Evolutionary conservation across 805 yeast genomes (phyloP).

Genomic region (Wickerhamiella musiphila): DNA sequence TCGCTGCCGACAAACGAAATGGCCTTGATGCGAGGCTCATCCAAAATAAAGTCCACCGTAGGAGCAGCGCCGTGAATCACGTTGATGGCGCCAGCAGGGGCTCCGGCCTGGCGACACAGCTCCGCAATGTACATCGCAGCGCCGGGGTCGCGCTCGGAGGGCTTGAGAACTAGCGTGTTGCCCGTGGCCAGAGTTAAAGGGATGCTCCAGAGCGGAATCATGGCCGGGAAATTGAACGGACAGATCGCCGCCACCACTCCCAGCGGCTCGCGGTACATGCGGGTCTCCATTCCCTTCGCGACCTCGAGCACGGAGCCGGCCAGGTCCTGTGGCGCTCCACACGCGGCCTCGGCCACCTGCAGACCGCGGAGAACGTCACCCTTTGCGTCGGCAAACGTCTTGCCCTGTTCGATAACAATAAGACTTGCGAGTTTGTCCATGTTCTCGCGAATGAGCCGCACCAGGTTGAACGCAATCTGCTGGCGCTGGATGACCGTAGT

Average conservation of each 20-base stretch:
- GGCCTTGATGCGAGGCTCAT: conserved; percentile 61
- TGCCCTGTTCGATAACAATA: conserved; percentile 58
- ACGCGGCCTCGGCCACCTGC: conserved; percentile 64
- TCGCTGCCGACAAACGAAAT: conserved; percentile 68
- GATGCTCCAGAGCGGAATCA: conserved; percentile 58
- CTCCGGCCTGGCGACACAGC: conserved; percentile 54
- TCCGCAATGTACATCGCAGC: conserved; percentile 61
- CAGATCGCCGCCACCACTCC: conserved; percentile 66
- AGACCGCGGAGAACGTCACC: conserved; percentile 64
- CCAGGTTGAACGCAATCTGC: conserved; percentile 53
- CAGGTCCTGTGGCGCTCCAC: conserved; percentile 42
- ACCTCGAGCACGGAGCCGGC: conserved; percentile 51
- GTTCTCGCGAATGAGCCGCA: conserved; percentile 41
- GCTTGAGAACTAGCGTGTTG: conserved; percentile 54
- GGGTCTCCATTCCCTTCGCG: conserved; percentile 58
- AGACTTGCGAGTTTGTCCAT: conserved; percentile 51
- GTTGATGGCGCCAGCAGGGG: conserved; percentile 56
- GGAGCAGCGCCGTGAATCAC: conserved; percentile 58
- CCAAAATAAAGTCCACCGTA: conserved; percentile 51
- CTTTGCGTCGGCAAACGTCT: conserved; percentile 55
- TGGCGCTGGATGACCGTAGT: conserved; percentile 33
- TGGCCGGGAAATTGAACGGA: conserved; percentile 73
- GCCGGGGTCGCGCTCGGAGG: conserved; percentile 66
- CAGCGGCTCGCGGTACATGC: conserved; percentile 51
- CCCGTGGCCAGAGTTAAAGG: conserved; percentile 53